Percentiles rank a stretch among this genome's conserved stretches.
These are phyloP conservation scores for Elymus sibiricus DNA, from an alignment of 176 grass and related monocot genomes.

Conservation along the genomic window DNA sequence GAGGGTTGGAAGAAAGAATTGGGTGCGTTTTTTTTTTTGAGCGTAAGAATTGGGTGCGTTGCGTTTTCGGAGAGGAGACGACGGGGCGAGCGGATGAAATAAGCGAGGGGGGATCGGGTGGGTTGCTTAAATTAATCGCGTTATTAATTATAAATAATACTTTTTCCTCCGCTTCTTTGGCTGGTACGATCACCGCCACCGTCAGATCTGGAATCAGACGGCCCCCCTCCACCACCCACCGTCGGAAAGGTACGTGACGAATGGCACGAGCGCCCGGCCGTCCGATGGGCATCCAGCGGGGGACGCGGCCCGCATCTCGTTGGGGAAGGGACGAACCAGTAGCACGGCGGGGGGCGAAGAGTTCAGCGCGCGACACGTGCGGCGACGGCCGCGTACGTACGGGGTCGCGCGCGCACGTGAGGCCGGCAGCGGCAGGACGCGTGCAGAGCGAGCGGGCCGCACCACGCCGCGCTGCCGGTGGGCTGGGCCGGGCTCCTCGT, in stretches of 20 bases:
- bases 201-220: constrained; percentile 28
- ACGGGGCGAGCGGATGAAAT: constrained; percentile 29
- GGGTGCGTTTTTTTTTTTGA: too few species aligned
- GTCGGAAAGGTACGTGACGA: neutral
- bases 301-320: neutral
- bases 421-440: constrained; percentile 28
- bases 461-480: constrained; percentile 16
- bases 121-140: constrained; percentile 9
- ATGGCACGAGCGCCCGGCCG: neutral
- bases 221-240: neutral
- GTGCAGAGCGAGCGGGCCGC: neutral
- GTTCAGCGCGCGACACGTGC: constrained; percentile 18
- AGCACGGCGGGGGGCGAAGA: neutral
- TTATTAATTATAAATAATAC: neutral
- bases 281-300: constrained; percentile 17
- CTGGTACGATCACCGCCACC: neutral
- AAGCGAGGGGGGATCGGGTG: neutral
- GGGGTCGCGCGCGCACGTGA: constrained; percentile 24
- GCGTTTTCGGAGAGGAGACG: constrained; percentile 24
- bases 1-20: neutral
- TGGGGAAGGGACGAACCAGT: neutral
- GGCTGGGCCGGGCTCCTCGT: neutral
- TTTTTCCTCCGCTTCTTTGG: neutral
- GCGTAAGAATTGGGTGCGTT: constrained; percentile 30
- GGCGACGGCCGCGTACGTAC: neutral